These are phyloP conservation scores for Pyrus pyrifolia DNA, from an alignment of 306 rosid species.

Conservation along the genomic window DNA sequence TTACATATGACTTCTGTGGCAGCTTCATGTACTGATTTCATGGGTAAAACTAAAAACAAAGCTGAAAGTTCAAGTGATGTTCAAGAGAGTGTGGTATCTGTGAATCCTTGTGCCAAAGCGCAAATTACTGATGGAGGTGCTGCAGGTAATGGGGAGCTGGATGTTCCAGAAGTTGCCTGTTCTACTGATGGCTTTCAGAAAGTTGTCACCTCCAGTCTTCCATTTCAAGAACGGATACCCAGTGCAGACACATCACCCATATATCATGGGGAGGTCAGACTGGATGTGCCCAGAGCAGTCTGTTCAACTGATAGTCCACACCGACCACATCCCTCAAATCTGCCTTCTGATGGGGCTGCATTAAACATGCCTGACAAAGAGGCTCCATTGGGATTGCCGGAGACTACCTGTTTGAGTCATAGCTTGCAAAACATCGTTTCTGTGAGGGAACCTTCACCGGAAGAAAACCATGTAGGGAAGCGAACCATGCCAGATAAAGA, in stretches of 20 bases:
- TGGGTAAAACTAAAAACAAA: not conserved
- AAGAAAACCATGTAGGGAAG: not conserved
- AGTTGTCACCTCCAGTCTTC: not conserved
- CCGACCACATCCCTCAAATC: conserved; percentile 11
- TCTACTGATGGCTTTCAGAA: conserved; percentile 9
- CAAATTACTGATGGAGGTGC: conserved; percentile 19
- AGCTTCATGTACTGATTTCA: conserved; percentile 3
- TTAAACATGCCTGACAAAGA: conserved; percentile 19
- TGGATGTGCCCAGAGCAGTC: not conserved
- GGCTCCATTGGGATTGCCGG: conserved; percentile 4
- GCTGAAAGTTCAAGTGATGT: conserved; percentile 24
- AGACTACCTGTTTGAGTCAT: conserved; percentile 7
- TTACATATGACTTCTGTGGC: conserved; percentile 18
- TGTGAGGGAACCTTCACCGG: not conserved
- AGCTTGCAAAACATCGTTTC: conserved; percentile 9
- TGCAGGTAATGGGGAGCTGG: conserved; percentile 3
- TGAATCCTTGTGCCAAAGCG: conserved; percentile 19
- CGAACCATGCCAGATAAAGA: conserved; percentile 19
- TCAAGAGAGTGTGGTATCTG: conserved; percentile 19
- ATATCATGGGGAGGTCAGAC: conserved; percentile 23
- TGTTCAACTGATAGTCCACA: conserved; percentile 10
- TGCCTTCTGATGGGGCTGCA: conserved; percentile 8
- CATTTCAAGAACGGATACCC: conserved; percentile 16
- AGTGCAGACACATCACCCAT: conserved; percentile 11
- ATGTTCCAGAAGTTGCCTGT: conserved; percentile 14